Evolutionary conservation across 352 stramenopile species (phyloP), one percentile per base, ranked within the genome.

Genomic region (Pseudoperonospora humuli): DNA sequence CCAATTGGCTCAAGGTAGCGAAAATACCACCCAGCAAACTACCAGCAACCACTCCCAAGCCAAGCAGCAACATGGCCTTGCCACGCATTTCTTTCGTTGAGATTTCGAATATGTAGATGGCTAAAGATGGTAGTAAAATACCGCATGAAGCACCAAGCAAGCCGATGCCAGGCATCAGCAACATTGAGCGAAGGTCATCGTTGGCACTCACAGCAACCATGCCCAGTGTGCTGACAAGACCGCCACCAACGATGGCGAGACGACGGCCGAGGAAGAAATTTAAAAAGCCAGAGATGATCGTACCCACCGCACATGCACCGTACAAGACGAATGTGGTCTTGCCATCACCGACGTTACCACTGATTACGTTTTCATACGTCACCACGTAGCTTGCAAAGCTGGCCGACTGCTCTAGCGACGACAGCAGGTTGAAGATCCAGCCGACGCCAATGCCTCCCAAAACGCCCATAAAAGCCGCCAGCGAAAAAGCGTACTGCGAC

Each of bases 91-190:
- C 77, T 39, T 70, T 73, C 11, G 77, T 86, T 32, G 77, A 83
- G 39, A 90, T 90, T 32, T 90, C 77, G 38, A 59, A 90, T 39
- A 85, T 85, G 61, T 90, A 90, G 32, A 85, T 64, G 1, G 72
- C 59, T 15, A 90, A 45, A 9, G 75, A 79, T 5, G 75, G 77
- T n/a, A 87, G 38, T 15, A 90, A 42, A 18, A 90, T 66, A 28
- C 77, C 77, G 23, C 84, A 60, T 0, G 77, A 65, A 14, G 54
- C 57, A 3, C 72, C 70, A n/a, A 90, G 64, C 14, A 84, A 45
- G 36, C 65, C 62, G 20, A 87, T 71, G 23, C 75, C 72, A 37
- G 72, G 67, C 20, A 86, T 47, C 18, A 90, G 46, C 20, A 85
- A 34, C 0, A 47, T 65, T 18, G 54, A 62, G 20, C 68, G 64